Conservation (phyloP, 106 monocot species). For the Dendrobium huoshanense region DNA sequence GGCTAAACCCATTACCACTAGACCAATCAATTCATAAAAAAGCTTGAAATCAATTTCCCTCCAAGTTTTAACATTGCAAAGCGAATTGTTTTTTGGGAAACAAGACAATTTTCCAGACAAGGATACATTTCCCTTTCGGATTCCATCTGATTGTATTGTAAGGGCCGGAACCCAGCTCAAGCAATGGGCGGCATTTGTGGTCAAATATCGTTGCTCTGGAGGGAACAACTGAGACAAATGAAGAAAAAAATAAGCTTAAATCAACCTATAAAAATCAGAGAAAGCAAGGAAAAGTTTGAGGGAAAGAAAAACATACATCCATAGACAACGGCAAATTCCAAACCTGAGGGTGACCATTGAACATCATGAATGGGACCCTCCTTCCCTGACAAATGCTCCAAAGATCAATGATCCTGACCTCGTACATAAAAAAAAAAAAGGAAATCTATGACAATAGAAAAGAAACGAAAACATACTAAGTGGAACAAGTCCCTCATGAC, state of each 20-base stretch:
- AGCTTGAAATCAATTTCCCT: not conserved
- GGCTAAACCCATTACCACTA: not conserved
- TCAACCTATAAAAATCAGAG: not conserved
- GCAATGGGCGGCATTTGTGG: slow-evolving; percentile 74
- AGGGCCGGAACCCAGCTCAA: slow-evolving; percentile 87
- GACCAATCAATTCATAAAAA: not conserved
- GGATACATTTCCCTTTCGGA: slow-evolving; percentile 92
- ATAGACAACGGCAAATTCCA: slow-evolving; percentile 93
- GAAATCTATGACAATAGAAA: not conserved
- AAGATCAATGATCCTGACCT: slow-evolving; percentile 2
- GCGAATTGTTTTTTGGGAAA: not conserved
- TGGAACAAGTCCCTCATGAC: slow-evolving; percentile 85
- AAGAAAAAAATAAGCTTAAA: slow-evolving; percentile 18
- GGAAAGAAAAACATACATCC: slow-evolving; percentile 53
- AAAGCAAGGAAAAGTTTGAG: not conserved
- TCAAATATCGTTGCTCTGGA: slow-evolving; percentile 85
- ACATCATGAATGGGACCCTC: slow-evolving; percentile 99
- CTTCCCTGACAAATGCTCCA: slow-evolving; percentile 44
- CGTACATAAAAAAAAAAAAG: not conserved
- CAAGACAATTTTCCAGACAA: slow-evolving; percentile 18
- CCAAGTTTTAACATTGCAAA: not conserved
- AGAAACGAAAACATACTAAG: slow-evolving; percentile 42
- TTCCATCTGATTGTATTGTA: slow-evolving; percentile 98
- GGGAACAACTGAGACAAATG: slow-evolving; percentile 67
- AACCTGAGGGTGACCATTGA: slow-evolving; percentile 81